Percentiles rank a stretch among this genome's conserved stretches.
phyloP scores from a whole-genome alignment of 2,329 filamentous ascomycete genomes.

The Aspergillus caelatus region DNA sequence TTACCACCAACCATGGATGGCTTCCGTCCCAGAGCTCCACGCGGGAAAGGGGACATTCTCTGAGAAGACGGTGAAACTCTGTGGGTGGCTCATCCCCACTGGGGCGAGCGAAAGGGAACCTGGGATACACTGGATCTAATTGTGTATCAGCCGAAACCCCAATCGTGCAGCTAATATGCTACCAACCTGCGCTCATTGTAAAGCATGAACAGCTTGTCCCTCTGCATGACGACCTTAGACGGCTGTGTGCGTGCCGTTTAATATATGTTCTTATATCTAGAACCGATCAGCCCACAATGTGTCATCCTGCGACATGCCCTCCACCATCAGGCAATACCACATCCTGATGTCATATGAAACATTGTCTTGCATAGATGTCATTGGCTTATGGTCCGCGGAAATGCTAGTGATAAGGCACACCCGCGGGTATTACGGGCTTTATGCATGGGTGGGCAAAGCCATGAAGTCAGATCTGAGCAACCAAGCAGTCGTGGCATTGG shows the following conservation, averaged over 20 bases:
- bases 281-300: background rate
- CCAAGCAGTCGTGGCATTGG: background rate
- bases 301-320: background rate
- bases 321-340: background rate
- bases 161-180: fast-evolving
- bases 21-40: slow-evolving; percentile 7
- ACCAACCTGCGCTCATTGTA: background rate
- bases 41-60: background rate
- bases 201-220: background rate
- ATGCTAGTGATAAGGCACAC: background rate
- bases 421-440: background rate
- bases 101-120: background rate
- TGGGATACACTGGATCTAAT: background rate
- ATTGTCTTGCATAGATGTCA: background rate
- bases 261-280: background rate
- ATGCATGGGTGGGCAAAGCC: background rate
- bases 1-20: slow-evolving; percentile 7
- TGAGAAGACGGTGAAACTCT: background rate
- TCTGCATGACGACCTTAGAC: background rate
- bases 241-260: background rate
- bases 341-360: background rate
- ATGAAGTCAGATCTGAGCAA: background rate
- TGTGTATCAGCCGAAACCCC: background rate
- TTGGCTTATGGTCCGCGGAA: background rate
- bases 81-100: background rate